A percentile compares a stretch with the other conserved stretches of the same genome.
phyloP scores from a whole-genome alignment of 1,284 basidiomycete genomes.

The Sporisorium reilianum region DNA sequence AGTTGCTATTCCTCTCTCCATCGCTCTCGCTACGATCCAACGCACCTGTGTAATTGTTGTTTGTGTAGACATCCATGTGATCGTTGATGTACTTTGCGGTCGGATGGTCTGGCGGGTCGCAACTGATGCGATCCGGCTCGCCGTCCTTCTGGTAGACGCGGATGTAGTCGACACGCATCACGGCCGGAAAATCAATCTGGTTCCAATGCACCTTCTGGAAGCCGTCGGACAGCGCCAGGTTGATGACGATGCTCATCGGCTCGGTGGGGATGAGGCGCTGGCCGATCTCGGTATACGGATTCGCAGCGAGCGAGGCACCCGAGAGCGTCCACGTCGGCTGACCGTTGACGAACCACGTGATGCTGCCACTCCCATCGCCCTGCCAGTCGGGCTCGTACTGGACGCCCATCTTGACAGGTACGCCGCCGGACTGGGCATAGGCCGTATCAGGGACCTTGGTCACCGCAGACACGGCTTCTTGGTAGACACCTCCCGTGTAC shows the following conservation, averaged over 20 bases:
- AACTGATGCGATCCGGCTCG: conserved; percentile 41
- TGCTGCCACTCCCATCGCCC: conserved; percentile 49
- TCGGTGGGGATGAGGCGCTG: conserved; percentile 59
- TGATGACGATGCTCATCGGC: conserved; percentile 60
- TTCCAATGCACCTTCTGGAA: conserved; percentile 54
- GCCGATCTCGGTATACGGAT: conserved; percentile 46
- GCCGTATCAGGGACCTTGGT: conserved; percentile 53
- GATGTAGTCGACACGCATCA: conserved; percentile 65
- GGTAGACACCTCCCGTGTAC: conserved; percentile 62
- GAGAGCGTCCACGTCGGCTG: conserved; percentile 59
- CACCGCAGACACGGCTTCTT: conserved; percentile 65
- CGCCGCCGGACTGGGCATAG: conserved; percentile 31
- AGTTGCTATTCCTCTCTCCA: too few relatives aligned
- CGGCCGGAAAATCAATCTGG: conserved; percentile 70
- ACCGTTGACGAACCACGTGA: conserved; percentile 65
- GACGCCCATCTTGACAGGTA: conserved; percentile 56
- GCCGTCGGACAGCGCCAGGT: conserved; percentile 58
- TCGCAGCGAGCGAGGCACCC: conserved; percentile 31
- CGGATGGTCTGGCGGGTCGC: conserved; percentile 63
- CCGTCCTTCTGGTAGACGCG: conserved; percentile 60
- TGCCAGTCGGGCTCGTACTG: conserved; percentile 66
- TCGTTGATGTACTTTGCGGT: conserved; percentile 63
- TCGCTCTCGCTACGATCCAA: too few relatives aligned
- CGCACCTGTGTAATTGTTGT: conserved; percentile 52
- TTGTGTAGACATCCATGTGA: conserved; percentile 62